Base-by-base conservation (phyloP, 169 alveolate species). In the Theileria sp. region DNA sequence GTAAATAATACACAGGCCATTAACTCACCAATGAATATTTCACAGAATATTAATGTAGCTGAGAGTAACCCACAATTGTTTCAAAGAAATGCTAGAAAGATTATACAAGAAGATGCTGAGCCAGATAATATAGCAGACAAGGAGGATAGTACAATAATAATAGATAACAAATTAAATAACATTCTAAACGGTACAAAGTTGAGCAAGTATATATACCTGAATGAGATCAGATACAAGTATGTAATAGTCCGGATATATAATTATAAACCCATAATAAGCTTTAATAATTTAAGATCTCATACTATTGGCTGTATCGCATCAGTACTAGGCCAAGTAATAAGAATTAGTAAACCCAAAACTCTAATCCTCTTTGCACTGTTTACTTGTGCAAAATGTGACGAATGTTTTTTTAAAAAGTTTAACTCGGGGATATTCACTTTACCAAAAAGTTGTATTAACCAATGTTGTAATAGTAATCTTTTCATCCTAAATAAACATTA, bases 311-410 rank as follows among this genome's bases (percentile, higher is more conserved):
- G 82, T 49, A 5, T 80, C n/a, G 66, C 74, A 21, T 56, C 75
- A 28, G 67, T 80, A n/a, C 23, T 26, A n/a, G 87, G 87, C 13
- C 87, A 80, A 74, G 85, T 80, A 30, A 38, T 72, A 13, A 25
- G 87, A 25, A 50, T 80, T 4, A 51, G 87, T 19, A 28, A 50
- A 17, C 49, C 82, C 8, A 80, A 75, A 17, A 80, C 87, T 15
- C 30, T 71, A 69, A 28, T 80, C 12, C 19, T 54, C 8, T 76
- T 83, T 13, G 82, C 69, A 19, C 69, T 80, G 28, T 80, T 80
- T 58, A 74, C 76, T 13, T 80, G 87, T 34, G 10, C 21, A 54
- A 80, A 32, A 21, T 80, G 87, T 56, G 78, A 77, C 26, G 26
- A 32, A 26, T 26, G 71, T 44, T 80, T 80, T 56, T 80, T 74